Evolutionary conservation across 1,284 basidiomycete species (phyloP), one percentile per base, ranked within the genome.

Genomic region (Ceratobasidium sp.): DNA sequence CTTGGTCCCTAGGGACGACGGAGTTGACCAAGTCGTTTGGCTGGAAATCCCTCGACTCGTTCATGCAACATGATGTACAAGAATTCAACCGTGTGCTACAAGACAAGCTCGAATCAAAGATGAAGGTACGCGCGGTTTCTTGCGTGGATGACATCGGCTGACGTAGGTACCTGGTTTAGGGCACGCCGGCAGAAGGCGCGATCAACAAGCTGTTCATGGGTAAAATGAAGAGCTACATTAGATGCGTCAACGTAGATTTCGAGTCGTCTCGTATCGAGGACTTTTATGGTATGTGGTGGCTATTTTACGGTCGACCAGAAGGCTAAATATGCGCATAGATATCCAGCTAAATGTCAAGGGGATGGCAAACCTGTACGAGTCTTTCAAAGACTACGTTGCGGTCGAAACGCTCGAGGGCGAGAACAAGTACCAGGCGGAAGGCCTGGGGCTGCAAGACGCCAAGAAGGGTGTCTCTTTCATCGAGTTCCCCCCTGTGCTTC

Each of bases 221-320:
- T 34, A 96, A 96, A 82, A 98, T 98, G 96, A 99, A 98, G 86
- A 97, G 94, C 77, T 99, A 96, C 81, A 95, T 99, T 86, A 97
- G 96, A 82, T 99, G 97, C 83, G 93, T 99, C 77, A 92, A 99
- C 77, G 97, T 99, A 73, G 94, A 98, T 79, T 99, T 92, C 78
- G 97, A 98, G 81, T 98, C 96, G 23, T 93, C 95, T 0, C 88
- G 96, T 76, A 90, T 88, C 41, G 97, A 99, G 83, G 96, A 97
- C 78, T 99, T 99, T 84, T 98, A 98, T 79, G 96, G 95, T 94
- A 84, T 41, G 12, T 26, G 23, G 72, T 4, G 18, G 58, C 8
- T 34, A n/a, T n/a, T n/a, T n/a, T 21, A 39, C 34, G 8, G 48
- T 43, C 23, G 36, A 69, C 18, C 26, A n/a, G n/a, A n/a, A 3